These are phyloP conservation scores for Sistotremastrum suecicum DNA, from an alignment of 768 basidiomycete species.

Conservation along the genomic window DNA sequence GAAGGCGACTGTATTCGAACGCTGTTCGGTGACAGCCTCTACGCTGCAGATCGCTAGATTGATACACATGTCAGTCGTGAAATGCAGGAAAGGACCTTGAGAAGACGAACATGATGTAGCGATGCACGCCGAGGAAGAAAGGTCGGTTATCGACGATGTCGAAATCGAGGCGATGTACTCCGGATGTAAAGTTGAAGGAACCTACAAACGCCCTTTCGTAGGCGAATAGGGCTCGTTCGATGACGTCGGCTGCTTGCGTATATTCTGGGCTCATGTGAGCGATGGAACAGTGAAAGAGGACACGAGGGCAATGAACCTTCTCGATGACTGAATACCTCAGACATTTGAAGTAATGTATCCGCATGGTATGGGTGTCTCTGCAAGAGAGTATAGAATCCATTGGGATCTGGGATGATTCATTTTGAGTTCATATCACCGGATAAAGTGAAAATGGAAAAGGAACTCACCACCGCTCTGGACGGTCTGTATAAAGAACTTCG, in stretches of 20 bases:
- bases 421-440: background rate
- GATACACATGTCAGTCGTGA: background rate
- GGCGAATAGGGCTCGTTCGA: constrained; percentile 87
- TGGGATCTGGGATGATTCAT: constrained; percentile 38
- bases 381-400: constrained; percentile 65
- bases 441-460: background rate
- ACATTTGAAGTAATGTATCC: constrained; percentile 78
- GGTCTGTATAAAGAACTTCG: constrained; percentile 64
- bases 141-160: constrained; percentile 83
- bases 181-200: constrained; percentile 71
- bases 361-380: constrained; percentile 79
- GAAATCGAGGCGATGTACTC: constrained; percentile 78
- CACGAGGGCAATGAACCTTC: constrained; percentile 42
- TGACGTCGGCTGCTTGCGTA: constrained; percentile 69
- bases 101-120: constrained; percentile 56
- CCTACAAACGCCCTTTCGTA: constrained; percentile 87
- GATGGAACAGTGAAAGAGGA: background rate
- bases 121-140: constrained; percentile 78
- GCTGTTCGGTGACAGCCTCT: constrained; percentile 81
- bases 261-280: constrained; percentile 38
- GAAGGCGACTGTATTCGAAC: constrained; percentile 81
- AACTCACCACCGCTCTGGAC: constrained; percentile 69
- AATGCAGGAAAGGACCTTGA: background rate
- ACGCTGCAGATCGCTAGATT: constrained; percentile 62
- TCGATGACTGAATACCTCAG: constrained; percentile 74